These are phyloP conservation scores for Scedosporium boydii DNA, from an alignment of 2,329 filamentous ascomycete species.

Conservation along the genomic window DNA sequence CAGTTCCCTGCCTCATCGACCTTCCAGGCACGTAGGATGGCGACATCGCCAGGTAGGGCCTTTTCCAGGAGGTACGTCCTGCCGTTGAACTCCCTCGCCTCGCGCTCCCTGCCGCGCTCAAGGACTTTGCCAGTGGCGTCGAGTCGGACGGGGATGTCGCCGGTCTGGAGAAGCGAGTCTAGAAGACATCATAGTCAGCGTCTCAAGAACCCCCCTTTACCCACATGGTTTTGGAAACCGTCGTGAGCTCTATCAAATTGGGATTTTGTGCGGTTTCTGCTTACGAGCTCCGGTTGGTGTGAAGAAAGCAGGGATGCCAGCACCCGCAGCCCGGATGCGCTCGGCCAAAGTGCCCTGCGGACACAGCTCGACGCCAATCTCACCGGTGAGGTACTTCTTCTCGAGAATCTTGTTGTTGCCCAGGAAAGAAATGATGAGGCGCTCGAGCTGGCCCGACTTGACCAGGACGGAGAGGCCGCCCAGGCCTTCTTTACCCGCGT, in stretches of 20 bases:
- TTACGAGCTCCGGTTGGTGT: constrained; percentile 63
- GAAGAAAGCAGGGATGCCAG: constrained; percentile 73
- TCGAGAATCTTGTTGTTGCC: constrained; percentile 71
- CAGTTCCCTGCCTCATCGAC: constrained; percentile 71
- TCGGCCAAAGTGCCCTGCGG: constrained; percentile 69
- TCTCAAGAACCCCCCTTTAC: neutral
- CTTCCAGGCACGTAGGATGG: constrained; percentile 68
- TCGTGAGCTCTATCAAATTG: too few species aligned
- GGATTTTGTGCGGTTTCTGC: constrained; percentile 14
- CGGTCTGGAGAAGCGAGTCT: constrained; percentile 58
- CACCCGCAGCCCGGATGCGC: constrained; percentile 61
- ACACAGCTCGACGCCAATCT: constrained; percentile 66
- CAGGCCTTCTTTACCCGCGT: constrained; percentile 61
- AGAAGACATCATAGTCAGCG: neutral
- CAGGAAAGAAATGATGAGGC: constrained; percentile 66
- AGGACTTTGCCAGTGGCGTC: constrained; percentile 50
- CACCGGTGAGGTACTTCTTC: constrained; percentile 63
- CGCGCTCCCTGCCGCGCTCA: constrained; percentile 55
- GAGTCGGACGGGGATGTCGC: constrained; percentile 56
- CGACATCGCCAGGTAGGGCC: constrained; percentile 65
- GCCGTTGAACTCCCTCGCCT: constrained; percentile 64
- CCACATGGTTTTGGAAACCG: too few species aligned
- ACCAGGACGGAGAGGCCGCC: constrained; percentile 61
- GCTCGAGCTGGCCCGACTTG: constrained; percentile 58
- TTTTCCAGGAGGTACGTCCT: constrained; percentile 70